Evolutionary conservation across 306 rosid genomes (phyloP).

Genomic region (Betula pendula): DNA sequence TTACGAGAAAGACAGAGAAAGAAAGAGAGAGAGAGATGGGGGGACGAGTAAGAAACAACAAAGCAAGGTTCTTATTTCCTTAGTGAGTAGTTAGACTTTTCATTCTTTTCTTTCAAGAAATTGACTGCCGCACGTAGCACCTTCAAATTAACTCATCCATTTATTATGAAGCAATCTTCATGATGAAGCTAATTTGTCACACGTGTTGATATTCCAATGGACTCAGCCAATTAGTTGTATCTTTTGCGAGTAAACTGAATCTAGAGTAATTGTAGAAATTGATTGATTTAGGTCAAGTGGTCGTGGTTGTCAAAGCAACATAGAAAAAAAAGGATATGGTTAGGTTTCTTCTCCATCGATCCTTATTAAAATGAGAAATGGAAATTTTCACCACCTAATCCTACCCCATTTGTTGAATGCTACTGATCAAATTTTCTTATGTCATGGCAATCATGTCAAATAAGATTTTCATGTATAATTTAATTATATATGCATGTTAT

Average conservation of each 20-base stretch:
- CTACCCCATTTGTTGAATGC: constrained; percentile 48
- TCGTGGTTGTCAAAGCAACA: constrained; percentile 52
- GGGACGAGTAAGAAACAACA: too few species aligned
- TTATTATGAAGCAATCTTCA: constrained; percentile 34
- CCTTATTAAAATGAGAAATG: constrained; percentile 20
- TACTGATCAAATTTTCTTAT: constrained; percentile 43
- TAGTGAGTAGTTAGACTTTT: constrained; percentile 45
- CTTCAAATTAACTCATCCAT: not conserved
- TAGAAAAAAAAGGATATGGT: constrained; percentile 52
- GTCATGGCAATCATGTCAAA: constrained; percentile 50
- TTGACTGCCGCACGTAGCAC: constrained; percentile 40
- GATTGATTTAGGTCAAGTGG: constrained; percentile 43
- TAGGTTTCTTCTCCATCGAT: constrained; percentile 54
- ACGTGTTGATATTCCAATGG: constrained; percentile 44
- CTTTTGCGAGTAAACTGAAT: constrained; percentile 36
- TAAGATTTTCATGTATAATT: constrained; percentile 22
- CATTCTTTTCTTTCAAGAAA: constrained; percentile 44
- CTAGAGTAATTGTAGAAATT: constrained; percentile 26
- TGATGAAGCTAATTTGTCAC: constrained; percentile 36
- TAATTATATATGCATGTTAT: constrained; percentile 20
- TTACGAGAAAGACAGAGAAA: too few species aligned
- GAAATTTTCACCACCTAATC: constrained; percentile 66
- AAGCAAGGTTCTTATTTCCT: constrained; percentile 33
- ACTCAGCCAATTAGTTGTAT: constrained; percentile 19
- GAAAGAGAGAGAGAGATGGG: too few species aligned